Evolutionary conservation across 192 early-diverging fungal species (phyloP).

Genomic region (Backusella tuberculispora): DNA sequence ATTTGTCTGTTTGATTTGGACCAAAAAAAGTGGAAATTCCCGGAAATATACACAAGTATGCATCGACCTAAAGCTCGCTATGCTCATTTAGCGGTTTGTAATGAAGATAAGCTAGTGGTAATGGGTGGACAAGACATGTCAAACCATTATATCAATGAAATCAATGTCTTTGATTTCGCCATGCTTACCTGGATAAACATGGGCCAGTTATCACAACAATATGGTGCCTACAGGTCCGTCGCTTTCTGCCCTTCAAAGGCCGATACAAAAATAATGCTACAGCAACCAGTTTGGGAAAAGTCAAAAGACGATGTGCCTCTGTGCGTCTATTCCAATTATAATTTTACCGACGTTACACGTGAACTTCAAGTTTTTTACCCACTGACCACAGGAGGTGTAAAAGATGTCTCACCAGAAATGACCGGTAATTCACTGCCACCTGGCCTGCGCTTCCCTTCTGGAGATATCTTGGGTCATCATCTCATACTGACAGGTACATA

Average conservation of each 20-base stretch:
- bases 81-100: slow-evolving; percentile 71
- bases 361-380: slow-evolving; percentile 65
- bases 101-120: slow-evolving; percentile 62
- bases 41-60: slow-evolving; percentile 45
- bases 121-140: slow-evolving; percentile 78
- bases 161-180: slow-evolving; percentile 74
- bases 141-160: slow-evolving; percentile 76
- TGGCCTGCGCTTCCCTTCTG: slow-evolving; percentile 74
- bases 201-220: slow-evolving; percentile 66
- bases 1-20: slow-evolving; percentile 67
- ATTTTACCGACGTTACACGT: slow-evolving; percentile 75
- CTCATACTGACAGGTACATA: slow-evolving; percentile 72
- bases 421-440: slow-evolving; percentile 63
- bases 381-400: slow-evolving; percentile 52
- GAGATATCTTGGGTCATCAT: slow-evolving; percentile 66
- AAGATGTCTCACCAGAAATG: slow-evolving; percentile 68
- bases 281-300: slow-evolving; percentile 44
- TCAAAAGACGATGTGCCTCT: slow-evolving; percentile 45
- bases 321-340: slow-evolving; percentile 79
- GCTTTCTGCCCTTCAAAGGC: slow-evolving; percentile 53
- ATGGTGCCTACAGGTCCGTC: slow-evolving; percentile 78
- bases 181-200: slow-evolving; percentile 61
- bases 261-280: not conserved
- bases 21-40: slow-evolving; percentile 60
- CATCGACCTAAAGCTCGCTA: slow-evolving; percentile 68